Base-by-base conservation (phyloP, 805 yeast genomes). In the Yamadazyma nakazawae region DNA sequence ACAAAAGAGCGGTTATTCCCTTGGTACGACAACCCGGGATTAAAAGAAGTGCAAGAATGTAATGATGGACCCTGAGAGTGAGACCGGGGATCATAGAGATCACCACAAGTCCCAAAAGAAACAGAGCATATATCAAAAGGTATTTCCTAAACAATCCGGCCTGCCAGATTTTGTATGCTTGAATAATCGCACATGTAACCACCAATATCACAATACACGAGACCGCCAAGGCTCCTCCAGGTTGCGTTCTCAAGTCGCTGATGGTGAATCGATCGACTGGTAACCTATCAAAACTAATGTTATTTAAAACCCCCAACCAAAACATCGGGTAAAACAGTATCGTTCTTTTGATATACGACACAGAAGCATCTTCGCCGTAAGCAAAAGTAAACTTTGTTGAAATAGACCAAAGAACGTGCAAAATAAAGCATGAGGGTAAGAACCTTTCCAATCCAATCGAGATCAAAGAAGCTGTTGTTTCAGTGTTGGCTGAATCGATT, bases 241-340 rank as follows among this genome's bases (percentile, higher is more conserved):
- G 83, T 64, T 85, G 91, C 24, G 78, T 76, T 52, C 75, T 79
- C 25, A 92, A 67, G 60, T 92, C 98, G 10, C 70, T 66, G 2
- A 80, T 56, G 0, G 92, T 87, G 37, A 92, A 70, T 46, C 99
- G 72, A 60, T 92, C 98, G 10, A 91, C 83, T 0, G 97, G 96
- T 10, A 92, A 66, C 50, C 91, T 70, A 59, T 90, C 98, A 66
- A 92, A 89, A 0, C 96, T 88, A 56, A 88, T 76, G 64, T 89
- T 91, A 62, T 91, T 90, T 57, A 90, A 73, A 30, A 87, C 74
- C 1, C 97, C 96, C 2, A 87, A 56, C 95, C 96, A 88, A 59
- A 85, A 85, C 2, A 84, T 70, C 0, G 91, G 85, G 52, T 85
- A 86, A 94, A 96, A 91, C 25, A 80, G 61, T 0, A 80, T 34